Base-by-base conservation (phyloP, 495 filamentous ascomycete species). In the Podospora appendiculata region DNA sequence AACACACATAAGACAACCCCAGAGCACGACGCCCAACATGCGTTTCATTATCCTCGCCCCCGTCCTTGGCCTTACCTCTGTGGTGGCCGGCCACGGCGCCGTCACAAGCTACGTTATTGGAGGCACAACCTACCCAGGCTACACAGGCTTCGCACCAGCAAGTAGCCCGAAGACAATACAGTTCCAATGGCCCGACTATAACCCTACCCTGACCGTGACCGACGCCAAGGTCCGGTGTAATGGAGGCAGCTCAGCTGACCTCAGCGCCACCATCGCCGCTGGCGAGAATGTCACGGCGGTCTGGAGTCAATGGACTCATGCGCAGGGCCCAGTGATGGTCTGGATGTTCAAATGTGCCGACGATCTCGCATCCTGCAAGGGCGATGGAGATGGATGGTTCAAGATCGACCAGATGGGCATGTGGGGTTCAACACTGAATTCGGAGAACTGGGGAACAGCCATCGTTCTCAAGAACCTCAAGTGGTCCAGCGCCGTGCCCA, bases 81-180 rank as follows among this genome's bases (percentile, higher is more conserved):
- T 70, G 45, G 74, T 60, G 48, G 63, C 71, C 16, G 76, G 69
- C 41, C 77, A 81, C 57, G 78, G 78, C 38, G 78, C 75, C 51
- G 76, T 79, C 25, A 71, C 74, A 18, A 76, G 70, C 57, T 81
- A 81, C 60, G 67, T 70, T 39, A 77, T 81, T 42, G 74, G 60
- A 17, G 64, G 70, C 35, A 71, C 58, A 1, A 70, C 56, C 10
- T 79, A 77, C 58, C 68, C 65, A 32, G 75, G 76, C 45, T 75
- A 77, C 57, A 58, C 74, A 32, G 73, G 74, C 9, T 77, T 70
- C 57, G 64, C 66, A 16, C 67, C 75, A 17, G 56, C 68, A 1
- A 51, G 57, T 32, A 63, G 58, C n/a, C 72, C 73, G 41, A 60
- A 66, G 49, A 74, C 71, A 32, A 78, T 79, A 45, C 75, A 80